Evolutionary conservation across 2,329 filamentous ascomycete species (phyloP), one percentile per base, ranked within the genome.

Genomic region (Ophiosphaerella korrae): DNA sequence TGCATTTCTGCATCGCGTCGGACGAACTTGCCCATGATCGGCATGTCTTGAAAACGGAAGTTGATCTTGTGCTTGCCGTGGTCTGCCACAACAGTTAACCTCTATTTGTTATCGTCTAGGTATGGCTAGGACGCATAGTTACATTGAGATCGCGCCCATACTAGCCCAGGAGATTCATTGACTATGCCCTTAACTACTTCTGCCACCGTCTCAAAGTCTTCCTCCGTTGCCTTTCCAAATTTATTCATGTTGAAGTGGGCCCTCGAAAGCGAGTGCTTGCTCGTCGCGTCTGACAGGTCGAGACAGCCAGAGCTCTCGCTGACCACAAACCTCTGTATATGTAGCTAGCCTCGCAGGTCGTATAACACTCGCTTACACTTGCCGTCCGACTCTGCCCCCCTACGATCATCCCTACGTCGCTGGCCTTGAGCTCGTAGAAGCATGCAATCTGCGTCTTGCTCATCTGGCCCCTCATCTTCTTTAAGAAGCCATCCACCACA

Each of bases 321-420:
- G 3, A 29, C 26, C 8, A 29, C 26, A 6, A 29, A 29, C 6
- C 26, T 29, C 26, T 29, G 11, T 3, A 11, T 3, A 3, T 5
- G 8, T 6, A 29, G 26, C 8, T 6, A 29, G 26, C 26, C 26
- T 7, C 2, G 24, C 24, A 26, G 24, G 24, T 26, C 24, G 8
- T 26, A 26, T 26, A 26, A 26, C 8, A 26, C 24, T 26, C 24
- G 24, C 8, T 26, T 8, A 26, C 24, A 26, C 24, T 26, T 26
- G 8, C 24, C 24, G 26, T 29, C 26, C 58, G 52, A 44, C 60
- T 51, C 34, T 49, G n/a, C 45, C 53, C 50, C 8, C 63, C 65
- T 14, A 68, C 60, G 42, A 68, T 63, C 46, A 42, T 61, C 23
- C 64, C 62, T n/a, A 67, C 60, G 36, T 66, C 64, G 53, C 57